These are phyloP conservation scores for Hirsutella minnesotensis DNA, from an alignment of 2,329 filamentous ascomycete species.

Conservation along the genomic window DNA sequence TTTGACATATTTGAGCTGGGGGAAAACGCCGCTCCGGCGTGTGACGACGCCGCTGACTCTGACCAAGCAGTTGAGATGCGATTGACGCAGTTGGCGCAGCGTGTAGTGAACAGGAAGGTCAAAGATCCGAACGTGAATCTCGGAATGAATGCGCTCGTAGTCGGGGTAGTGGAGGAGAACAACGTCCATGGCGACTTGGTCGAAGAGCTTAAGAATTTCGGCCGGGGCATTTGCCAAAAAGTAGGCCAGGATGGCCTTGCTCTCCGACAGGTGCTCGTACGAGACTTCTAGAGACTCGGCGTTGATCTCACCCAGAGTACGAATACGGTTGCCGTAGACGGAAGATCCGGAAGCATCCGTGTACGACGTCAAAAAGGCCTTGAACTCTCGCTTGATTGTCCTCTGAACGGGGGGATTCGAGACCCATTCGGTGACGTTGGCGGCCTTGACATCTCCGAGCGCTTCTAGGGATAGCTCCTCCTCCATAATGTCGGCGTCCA, in stretches of 20 bases:
- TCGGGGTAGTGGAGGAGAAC: constrained; percentile 93
- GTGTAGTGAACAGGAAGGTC: constrained; percentile 93
- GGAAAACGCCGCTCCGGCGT: constrained; percentile 86
- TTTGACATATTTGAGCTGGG: constrained; percentile 96
- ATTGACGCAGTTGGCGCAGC: constrained; percentile 85
- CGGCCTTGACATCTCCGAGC: constrained; percentile 83
- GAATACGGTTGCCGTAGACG: constrained; percentile 88
- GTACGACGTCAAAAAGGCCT: constrained; percentile 91
- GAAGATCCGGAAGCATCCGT: constrained; percentile 81
- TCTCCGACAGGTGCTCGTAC: constrained; percentile 80
- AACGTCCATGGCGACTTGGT: constrained; percentile 92
- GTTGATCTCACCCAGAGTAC: constrained; percentile 93
- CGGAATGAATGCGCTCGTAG: constrained; percentile 93
- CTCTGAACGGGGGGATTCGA: constrained; percentile 79
- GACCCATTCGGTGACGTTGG: constrained; percentile 92
- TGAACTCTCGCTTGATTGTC: constrained; percentile 93
- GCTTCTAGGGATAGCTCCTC: constrained; percentile 90
- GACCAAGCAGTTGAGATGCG: constrained; percentile 89
- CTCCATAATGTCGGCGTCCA: constrained; percentile 89
- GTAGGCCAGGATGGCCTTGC: constrained; percentile 88
- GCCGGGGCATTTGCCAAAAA: constrained; percentile 91
- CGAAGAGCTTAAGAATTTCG: constrained; percentile 93
- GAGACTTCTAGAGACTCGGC: constrained; percentile 93
- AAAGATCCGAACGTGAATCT: constrained; percentile 94
- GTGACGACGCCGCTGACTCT: constrained; percentile 93